Evolutionary conservation across 1,139 yeast genomes (phyloP), one percentile per base, ranked within the genome.

Genomic region (Pichia sp.): DNA sequence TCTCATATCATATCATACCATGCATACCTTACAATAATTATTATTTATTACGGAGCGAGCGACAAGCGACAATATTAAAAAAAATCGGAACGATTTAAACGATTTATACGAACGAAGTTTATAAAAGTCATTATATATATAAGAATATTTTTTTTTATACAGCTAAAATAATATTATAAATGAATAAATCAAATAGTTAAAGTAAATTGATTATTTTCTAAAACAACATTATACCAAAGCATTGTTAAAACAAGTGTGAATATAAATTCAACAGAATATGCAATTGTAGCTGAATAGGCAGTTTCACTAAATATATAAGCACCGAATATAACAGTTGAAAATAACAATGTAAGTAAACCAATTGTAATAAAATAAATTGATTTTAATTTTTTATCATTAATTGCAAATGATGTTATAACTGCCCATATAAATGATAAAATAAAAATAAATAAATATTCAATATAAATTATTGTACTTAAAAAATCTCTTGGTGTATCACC

Each of bases 161-260:
- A 26, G 3, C 28, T 9, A 26, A 26, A 8, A 3, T 11, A 30
- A n/a, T 6, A 32, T 32, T 32, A n/a, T 16, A 3, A 16, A 25
- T 25, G 22, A 6, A 6, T 20, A 11, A 16, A 16, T 36, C 3
- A 23, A 16, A 22, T 16, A 5, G 4, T 33, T 27, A 36, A 45
- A 12, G 27, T 35, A 4, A 54, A 31, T 12, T 49, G 51, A 30
- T 44, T 47, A 27, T 51, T 51, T 27, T 56, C 57, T 20, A 47
- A 41, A 16, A 43, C 42, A 32, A 53, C 51, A 29, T 56, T 53
- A 42, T 50, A 55, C 65, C 65, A 61, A 6, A 60, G 28, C 16
- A 48, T 41, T 3, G 58, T 50, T 8, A 61, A 40, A 4, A 51
- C 30, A 4, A 53, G n/a, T 3, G 57, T 47, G 9, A 54, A 48